phyloP scores from a whole-genome alignment of 345 rosid genomes.

The Limnanthes douglasii region DNA sequence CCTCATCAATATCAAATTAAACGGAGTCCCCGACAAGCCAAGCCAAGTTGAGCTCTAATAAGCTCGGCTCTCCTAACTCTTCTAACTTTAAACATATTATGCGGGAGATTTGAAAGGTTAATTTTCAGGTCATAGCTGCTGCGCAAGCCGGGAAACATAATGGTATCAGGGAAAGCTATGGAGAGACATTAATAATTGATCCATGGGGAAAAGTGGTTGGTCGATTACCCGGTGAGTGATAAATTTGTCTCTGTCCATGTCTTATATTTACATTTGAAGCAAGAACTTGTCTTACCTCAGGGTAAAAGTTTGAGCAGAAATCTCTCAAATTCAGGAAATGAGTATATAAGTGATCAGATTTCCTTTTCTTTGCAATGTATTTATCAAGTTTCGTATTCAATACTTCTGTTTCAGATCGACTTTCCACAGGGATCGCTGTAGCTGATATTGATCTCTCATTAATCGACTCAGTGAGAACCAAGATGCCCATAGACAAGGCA shows the following conservation, averaged over 20 bases:
- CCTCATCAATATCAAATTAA: too few relatives aligned
- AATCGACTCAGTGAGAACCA: slow-evolving; percentile 68
- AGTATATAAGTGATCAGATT: too few relatives aligned
- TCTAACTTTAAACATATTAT: too few relatives aligned
- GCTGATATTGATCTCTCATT: slow-evolving; percentile 74
- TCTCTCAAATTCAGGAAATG: neutral
- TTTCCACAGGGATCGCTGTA: slow-evolving; percentile 60
- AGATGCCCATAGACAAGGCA: slow-evolving; percentile 80
- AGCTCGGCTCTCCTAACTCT: too few relatives aligned
- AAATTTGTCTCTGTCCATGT: neutral
- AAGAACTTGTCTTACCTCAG: neutral
- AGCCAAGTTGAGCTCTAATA: too few relatives aligned
- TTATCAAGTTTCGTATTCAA: neutral
- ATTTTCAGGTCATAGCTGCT: slow-evolving; percentile 64
- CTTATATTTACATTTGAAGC: neutral
- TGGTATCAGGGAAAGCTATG: slow-evolving; percentile 74
- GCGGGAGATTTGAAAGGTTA: too few relatives aligned
- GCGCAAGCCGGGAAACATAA: slow-evolving; percentile 86
- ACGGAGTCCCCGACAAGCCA: too few relatives aligned
- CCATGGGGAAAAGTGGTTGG: slow-evolving; percentile 86
- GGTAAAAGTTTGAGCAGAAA: neutral
- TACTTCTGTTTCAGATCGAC: slow-evolving; percentile 33
- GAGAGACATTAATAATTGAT: slow-evolving; percentile 77
- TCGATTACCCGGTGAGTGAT: slow-evolving; percentile 52
- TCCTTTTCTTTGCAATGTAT: too few relatives aligned